phyloP scores from a whole-genome alignment of 2,329 filamentous ascomycete genomes.

The Pyricularia grisea region DNA sequence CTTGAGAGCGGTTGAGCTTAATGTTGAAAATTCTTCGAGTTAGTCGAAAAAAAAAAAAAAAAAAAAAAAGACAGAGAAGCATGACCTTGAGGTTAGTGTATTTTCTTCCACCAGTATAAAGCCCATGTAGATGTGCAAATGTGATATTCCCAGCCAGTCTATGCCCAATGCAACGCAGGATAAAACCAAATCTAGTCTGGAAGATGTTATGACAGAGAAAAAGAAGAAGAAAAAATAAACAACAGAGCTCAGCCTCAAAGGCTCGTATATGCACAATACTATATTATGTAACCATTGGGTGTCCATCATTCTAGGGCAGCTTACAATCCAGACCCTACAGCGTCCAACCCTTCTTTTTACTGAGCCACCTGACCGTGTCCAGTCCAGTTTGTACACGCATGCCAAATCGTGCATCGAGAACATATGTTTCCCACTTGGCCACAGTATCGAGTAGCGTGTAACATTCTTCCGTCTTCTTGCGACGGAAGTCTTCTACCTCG shows the following conservation, averaged over 20 bases:
- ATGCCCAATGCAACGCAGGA: not conserved
- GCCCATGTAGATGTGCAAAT: not conserved
- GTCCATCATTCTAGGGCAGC: not conserved
- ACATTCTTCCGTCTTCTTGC: conserved; percentile 48
- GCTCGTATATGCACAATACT: not conserved
- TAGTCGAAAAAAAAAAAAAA: not conserved
- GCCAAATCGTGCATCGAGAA: conserved; percentile 65
- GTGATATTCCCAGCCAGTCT: not conserved
- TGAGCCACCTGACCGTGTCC: conserved; percentile 52
- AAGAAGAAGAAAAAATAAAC: not conserved
- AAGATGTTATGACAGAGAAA: not conserved
- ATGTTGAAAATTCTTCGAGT: not conserved
- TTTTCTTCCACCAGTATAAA: not conserved
- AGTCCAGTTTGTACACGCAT: conserved; percentile 63
- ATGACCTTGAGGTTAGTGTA: not conserved
- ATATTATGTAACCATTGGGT: not conserved
- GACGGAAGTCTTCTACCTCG: conserved; percentile 25
- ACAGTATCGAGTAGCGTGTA: conserved; percentile 57
- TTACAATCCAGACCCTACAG: not conserved
- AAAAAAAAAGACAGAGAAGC: too few relatives aligned
- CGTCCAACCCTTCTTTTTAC: conserved; percentile 28
- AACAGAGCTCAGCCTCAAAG: not conserved
- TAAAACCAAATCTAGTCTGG: not conserved
- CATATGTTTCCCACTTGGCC: conserved; percentile 60
- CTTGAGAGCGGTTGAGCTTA: not conserved